These are phyloP conservation scores for Spathaspora jeffriesii DNA, from an alignment of 1,139 yeast genomes.

Conservation along the genomic window DNA sequence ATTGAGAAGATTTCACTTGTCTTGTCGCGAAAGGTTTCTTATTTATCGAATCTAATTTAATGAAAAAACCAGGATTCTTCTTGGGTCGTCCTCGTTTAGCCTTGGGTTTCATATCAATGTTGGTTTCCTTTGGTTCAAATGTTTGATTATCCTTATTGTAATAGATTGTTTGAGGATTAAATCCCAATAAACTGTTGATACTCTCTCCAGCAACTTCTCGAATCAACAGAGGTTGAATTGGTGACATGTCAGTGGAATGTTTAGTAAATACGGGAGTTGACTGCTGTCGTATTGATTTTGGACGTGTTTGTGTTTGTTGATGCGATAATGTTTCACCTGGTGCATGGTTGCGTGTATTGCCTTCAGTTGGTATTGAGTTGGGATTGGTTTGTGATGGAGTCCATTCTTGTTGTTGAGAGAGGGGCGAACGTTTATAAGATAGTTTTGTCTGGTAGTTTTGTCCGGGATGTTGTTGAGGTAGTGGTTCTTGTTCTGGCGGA, in stretches of 20 bases:
- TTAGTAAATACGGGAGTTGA: constrained; percentile 4
- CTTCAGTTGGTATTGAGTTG: background rate
- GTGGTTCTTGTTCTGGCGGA: constrained; percentile 5
- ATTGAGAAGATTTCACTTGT: constrained; percentile 14
- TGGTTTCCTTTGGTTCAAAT: background rate
- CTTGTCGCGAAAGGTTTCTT: constrained; percentile 8
- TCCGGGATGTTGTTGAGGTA: background rate
- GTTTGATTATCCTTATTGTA: background rate
- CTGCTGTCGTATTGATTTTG: constrained; percentile 6
- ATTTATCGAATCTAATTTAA: constrained; percentile 14
- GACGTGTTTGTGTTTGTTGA: constrained; percentile 5
- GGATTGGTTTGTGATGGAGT: constrained; percentile 1
- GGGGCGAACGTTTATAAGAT: background rate
- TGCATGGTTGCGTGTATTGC: background rate
- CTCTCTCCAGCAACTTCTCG: constrained; percentile 3
- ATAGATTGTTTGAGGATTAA: background rate
- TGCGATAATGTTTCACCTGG: background rate
- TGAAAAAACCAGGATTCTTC: constrained; percentile 14
- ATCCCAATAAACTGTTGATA: background rate
- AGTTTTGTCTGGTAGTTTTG: constrained; percentile 2
- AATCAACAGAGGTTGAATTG: constrained; percentile 1
- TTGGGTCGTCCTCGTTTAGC: constrained; percentile 14
- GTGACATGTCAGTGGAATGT: background rate
- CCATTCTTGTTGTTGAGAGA: background rate
- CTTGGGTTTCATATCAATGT: constrained; percentile 10